Evolutionary conservation across 495 filamentous ascomycete genomes (phyloP).

Genomic region (Tuber calosporum): DNA sequence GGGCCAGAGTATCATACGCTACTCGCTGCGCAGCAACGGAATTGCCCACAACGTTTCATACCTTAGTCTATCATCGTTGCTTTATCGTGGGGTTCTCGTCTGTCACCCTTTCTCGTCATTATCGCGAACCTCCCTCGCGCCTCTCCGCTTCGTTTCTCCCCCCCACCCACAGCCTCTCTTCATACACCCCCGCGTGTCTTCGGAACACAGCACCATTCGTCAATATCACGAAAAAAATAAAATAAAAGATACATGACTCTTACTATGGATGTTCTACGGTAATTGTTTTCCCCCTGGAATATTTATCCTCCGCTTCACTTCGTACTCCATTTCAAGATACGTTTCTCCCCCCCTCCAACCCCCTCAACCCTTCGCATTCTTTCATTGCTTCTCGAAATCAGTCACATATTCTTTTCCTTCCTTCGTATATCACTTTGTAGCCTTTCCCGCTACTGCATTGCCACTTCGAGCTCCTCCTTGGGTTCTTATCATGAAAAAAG

Average conservation of each 20-base stretch:
- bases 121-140: conserved; percentile 9
- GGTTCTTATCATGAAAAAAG: conserved; percentile 23
- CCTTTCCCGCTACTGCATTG: conserved; percentile 15
- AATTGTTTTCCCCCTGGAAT: conserved; percentile 20
- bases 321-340: conserved; percentile 14
- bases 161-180: background rate
- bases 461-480: conserved; percentile 8
- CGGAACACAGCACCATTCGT: conserved; percentile 18
- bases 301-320: conserved; percentile 32
- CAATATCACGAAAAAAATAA: conserved; percentile 6
- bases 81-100: conserved; percentile 21
- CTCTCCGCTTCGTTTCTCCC: background rate
- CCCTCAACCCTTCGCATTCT: background rate
- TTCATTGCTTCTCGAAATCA: background rate
- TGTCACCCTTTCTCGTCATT: conserved; percentile 26
- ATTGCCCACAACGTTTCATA: background rate
- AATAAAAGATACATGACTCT: background rate
- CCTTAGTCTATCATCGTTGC: conserved; percentile 13
- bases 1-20: background rate
- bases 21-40: background rate
- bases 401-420: conserved; percentile 7
- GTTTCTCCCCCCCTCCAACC: background rate
- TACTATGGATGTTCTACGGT: conserved; percentile 24
- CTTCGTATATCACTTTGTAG: conserved; percentile 18
- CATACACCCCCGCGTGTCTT: conserved; percentile 17